Evolutionary conservation across 768 basidiomycete species (phyloP), one percentile per base, ranked within the genome.

Genomic region (Pholiota microspora): DNA sequence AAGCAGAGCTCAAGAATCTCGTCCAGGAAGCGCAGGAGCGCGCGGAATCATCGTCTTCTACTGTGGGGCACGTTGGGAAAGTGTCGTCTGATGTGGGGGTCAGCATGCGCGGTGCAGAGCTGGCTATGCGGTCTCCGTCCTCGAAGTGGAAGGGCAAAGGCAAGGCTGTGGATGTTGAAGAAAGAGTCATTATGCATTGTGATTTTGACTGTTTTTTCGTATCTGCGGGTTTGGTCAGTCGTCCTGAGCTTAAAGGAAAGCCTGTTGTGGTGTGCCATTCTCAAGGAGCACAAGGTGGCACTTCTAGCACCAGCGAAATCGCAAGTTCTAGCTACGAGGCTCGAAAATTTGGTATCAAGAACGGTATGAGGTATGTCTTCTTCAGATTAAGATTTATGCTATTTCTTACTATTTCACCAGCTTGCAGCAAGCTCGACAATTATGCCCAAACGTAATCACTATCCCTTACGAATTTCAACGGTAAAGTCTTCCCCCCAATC

Each of bases 161-260:
- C 56, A 84, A 77, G 62, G 81, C 75, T 13, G 71, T 69, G 45
- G 78, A 77, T 36, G 75, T 75, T 29, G 77, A 76, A 29, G 80
- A 84, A 38, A 78, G 79, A 13, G 82, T 90, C 8, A 88, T 93
- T 62, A 91, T 94, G 89, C 92, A 94, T 62, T 92, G 89, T 60
- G 92, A 94, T 68, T 98, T 98, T 59, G 97, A 99, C 64, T 93
- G 88, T 59, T 98, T 98, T 77, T 99, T 99, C 65, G 95, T 98
- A 9, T 86, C 91, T 1, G 96, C 88, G n/a, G 92, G 94, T 0
- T 71, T 95, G 48, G 76, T 91, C 2, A 83, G 78, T 54, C 77
- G 94, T 1, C 92, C 93, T 0, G 81, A 96, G 55, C 70, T 97
- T 42, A 83, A 82, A 50, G 94, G 94, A 1, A 92, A 89, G 66